These are phyloP conservation scores for Russula griseocarnosa DNA, from an alignment of 768 basidiomycete genomes.

Conservation along the genomic window DNA sequence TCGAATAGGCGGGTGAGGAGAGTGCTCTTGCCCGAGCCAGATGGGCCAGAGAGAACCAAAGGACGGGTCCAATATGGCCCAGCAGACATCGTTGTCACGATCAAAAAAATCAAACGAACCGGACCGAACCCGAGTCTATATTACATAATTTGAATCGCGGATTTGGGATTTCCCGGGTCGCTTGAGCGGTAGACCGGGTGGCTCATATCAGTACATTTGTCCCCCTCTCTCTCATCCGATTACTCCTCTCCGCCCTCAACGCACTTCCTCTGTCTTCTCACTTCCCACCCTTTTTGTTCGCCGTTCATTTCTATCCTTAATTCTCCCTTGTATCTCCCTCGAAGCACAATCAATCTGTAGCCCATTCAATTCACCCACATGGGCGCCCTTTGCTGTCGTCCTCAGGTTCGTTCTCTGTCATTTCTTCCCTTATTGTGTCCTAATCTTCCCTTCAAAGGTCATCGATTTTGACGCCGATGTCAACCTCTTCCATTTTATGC, in stretches of 20 bases:
- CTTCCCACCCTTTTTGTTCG: constrained; percentile 14
- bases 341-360: constrained; percentile 13
- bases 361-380: constrained; percentile 38
- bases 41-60: constrained; percentile 85
- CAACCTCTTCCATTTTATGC: constrained; percentile 94
- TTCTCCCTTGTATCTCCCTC: neutral
- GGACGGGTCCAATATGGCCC: constrained; percentile 56
- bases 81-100: constrained; percentile 30
- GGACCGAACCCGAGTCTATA: constrained; percentile 1
- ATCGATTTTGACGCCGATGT: constrained; percentile 95
- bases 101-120: neutral
- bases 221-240: neutral
- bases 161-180: neutral
- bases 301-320: constrained; percentile 18
- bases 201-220: neutral
- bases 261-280: constrained; percentile 20
- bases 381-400: constrained; percentile 85
- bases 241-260: constrained; percentile 7
- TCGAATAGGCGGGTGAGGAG: constrained; percentile 76
- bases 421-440: neutral
- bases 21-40: constrained; percentile 93
- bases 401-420: constrained; percentile 49
- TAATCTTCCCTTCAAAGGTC: constrained; percentile 47
- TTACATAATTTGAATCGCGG: neutral
- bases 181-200: too few relatives aligned